Base-by-base conservation (phyloP, 164 flowering plant genomes). In the Chimonanthus praecox region DNA sequence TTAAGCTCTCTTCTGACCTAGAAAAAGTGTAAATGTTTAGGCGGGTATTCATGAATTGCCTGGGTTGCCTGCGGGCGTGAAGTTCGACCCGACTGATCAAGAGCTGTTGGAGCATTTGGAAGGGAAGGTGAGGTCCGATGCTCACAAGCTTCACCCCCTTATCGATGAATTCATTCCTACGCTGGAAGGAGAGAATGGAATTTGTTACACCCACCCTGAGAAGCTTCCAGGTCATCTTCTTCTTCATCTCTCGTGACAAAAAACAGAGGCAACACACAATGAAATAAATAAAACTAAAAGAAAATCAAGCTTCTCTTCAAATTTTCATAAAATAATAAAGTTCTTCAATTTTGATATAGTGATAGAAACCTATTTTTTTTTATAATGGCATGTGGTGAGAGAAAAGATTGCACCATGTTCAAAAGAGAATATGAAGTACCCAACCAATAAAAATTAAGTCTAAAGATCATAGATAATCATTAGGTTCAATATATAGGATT, bases 191-290 rank as follows among this genome's bases (percentile, higher is more conserved):
- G 97, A 92, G 73, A 89, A 89, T 78, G 98, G 99, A 15, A 94
- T 94, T 78, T 95, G 98, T 79, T 91, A 92, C 74, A 93, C 98
- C 69, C 99, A 95, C 80, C 99, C 99, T 0, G 96, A 91, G 78
- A 95, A 85, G 77, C 83, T 92, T 67, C 97, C 97, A 78, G 97
- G 97, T 92, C 16, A 70, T 73, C 68, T 15, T 70, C 33, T 15
- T 72, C 10, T 61, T 68, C 44, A 15, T 50, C 45, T 49, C n/a
- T 4, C 7, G 11, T 50, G 33, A 4, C 58, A 58, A n/a, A 3
- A 3, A 58, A n/a, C 10, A n/a, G 4, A 4, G 11, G 16, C 16
- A 58, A 10, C 61, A 10, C 7, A 58, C 16, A 10, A 58, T 6
- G 11, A 6, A 58, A n/a, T n/a, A 58, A 58, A 58, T 13, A 58